Evolutionary conservation across 2,329 filamentous ascomycete genomes (phyloP).

Genomic region (Diaporthe sp.): DNA sequence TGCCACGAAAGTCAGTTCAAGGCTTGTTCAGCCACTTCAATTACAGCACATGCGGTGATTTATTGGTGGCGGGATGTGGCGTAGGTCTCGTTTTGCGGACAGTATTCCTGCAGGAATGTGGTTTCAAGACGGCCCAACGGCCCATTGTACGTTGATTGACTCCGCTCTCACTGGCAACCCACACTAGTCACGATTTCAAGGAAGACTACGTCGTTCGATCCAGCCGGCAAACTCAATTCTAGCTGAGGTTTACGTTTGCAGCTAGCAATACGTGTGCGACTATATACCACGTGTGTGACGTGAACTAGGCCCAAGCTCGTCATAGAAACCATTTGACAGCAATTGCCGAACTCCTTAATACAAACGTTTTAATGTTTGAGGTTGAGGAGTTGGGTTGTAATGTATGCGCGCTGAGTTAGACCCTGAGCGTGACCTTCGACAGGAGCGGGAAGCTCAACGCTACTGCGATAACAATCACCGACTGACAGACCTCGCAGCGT

Average conservation of each 20-base stretch:
- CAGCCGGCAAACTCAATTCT: not conserved
- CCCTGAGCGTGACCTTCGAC: not conserved
- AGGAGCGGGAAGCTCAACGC: not conserved
- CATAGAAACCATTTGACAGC: not conserved
- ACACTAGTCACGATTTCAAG: not conserved
- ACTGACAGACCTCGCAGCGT: not conserved
- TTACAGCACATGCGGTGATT: too few relatives aligned
- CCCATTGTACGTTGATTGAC: too few relatives aligned
- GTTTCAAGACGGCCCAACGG: not conserved
- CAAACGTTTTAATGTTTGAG: conserved; percentile 8
- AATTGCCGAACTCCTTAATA: not conserved
- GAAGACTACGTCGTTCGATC: not conserved
- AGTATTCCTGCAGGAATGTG: too few relatives aligned
- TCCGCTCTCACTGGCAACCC: not conserved
- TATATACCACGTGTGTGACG: not conserved
- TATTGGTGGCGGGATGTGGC: not conserved
- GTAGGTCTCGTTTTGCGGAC: not conserved
- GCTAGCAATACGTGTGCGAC: not conserved
- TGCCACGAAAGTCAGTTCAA: not conserved
- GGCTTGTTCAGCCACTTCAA: not conserved
- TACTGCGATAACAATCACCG: not conserved
- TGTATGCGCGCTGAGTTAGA: not conserved
- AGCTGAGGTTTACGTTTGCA: not conserved
- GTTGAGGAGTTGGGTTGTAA: not conserved
- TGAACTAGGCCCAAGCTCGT: not conserved